Evolutionary conservation across 805 yeast genomes (phyloP), one percentile per base, ranked within the genome.

Genomic region (Wickerhamomyces xylosicus): DNA sequence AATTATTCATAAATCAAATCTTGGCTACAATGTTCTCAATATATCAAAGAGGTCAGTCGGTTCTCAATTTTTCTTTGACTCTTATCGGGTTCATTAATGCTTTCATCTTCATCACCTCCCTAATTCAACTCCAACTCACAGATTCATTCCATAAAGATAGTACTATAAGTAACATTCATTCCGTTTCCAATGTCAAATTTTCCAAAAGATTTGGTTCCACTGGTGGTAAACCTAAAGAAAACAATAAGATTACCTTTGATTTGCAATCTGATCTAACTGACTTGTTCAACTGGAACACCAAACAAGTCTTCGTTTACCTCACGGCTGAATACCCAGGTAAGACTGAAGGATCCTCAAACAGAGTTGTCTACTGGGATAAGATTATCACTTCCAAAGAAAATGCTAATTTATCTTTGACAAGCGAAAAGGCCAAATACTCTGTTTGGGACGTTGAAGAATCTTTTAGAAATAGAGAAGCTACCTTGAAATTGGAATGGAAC

Each of bases 281-380:
- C 2, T 67, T 92, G 38, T 89, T 89, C 71, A 87, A 83, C 59
- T 90, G 97, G 96, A 92, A 90, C 62, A 92, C 98, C 11, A 90
- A 90, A 56, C 97, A 90, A 60, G 77, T 90, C n/a, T 90, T 92
- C 53, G 84, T 81, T 5, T 92, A 90, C 53, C 66, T 92, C 45
- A 84, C 94, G 3, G 95, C 94, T 2, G 90, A 85, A 53, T 89
- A 89, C 46, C 52, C 67, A 33, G 69, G 66, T 1, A 53, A 53
- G 37, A 19, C 57, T 33, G 58, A 59, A 40, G 52, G 41, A 2
- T 60, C 72, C n/a, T 55, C 58, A 2, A 82, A 79, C 58, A 77
- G 78, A 46, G 84, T 89, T 31, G 82, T 90, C 0, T 78, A 84
- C 54, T 90, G 98, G 98, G 97, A 90, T 62, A 72, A 72, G 47